These are phyloP conservation scores for Fistulifera solaris DNA, from an alignment of 108 stramenopile species.

Conservation along the genomic window DNA sequence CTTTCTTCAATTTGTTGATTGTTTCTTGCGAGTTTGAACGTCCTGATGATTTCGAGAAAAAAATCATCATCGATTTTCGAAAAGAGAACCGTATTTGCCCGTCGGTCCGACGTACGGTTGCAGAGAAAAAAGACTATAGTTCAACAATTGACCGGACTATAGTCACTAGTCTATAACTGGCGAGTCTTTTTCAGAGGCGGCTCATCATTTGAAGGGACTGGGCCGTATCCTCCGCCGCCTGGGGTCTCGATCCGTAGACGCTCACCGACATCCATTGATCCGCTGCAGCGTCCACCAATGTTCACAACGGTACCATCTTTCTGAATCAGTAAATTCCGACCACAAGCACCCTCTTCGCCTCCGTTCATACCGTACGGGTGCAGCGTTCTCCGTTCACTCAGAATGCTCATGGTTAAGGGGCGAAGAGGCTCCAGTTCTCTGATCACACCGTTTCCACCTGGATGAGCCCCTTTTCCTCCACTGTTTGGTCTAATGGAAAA, in stretches of 20 bases:
- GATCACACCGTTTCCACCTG: constrained; percentile 94
- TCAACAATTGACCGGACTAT: too few species aligned
- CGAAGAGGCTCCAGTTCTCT: constrained; percentile 92
- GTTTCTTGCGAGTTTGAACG: too few species aligned
- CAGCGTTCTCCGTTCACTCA: constrained; percentile 90
- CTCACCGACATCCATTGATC: constrained; percentile 72
- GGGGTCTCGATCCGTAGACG: constrained; percentile 83
- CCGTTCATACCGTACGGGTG: constrained; percentile 92
- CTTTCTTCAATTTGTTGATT: too few species aligned
- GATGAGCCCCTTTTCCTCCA: constrained; percentile 83
- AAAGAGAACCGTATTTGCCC: too few species aligned
- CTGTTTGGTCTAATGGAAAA: constrained; percentile 87
- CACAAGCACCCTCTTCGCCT: constrained; percentile 77
- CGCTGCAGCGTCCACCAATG: constrained; percentile 89
- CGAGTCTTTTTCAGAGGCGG: too few species aligned
- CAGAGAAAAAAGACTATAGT: too few species aligned
- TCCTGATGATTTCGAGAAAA: too few species aligned
- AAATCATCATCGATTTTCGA: too few species aligned
- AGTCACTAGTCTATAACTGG: too few species aligned
- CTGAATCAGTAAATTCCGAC: constrained; percentile 77
- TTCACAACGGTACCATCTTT: constrained; percentile 73
- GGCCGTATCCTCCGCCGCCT: constrained; percentile 85
- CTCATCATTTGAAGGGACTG: not conserved
- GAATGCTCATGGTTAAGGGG: constrained; percentile 87
- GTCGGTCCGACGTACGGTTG: too few species aligned